These are phyloP conservation scores for Circinella minor DNA, from an alignment of 371 early-diverging fungal species.

Conservation along the genomic window DNA sequence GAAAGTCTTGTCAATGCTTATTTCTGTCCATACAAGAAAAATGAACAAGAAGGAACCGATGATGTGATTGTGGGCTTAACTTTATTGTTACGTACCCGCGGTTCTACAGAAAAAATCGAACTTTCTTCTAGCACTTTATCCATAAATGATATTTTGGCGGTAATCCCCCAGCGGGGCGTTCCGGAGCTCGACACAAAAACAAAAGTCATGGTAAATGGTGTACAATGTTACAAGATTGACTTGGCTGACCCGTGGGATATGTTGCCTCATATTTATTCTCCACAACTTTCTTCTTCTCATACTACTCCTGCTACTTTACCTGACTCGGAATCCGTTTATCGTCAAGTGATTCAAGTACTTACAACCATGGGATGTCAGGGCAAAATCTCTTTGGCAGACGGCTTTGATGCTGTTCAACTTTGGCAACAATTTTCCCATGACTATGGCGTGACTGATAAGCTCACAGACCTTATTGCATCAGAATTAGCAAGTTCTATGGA, in stretches of 20 bases:
- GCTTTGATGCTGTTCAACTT: conserved; percentile 40
- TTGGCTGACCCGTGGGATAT: conserved; percentile 51
- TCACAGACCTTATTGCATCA: conserved; percentile 39
- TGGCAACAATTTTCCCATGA: conserved; percentile 45
- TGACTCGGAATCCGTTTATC: background rate
- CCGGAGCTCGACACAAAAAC: conserved; percentile 32
- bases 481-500: conserved; percentile 47
- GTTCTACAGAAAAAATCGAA: conserved; percentile 1
- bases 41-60: background rate
- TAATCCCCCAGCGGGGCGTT: conserved; percentile 45
- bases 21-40: conserved; percentile 16
- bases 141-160: conserved; percentile 34
- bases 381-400: conserved; percentile 27
- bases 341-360: background rate
- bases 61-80: conserved; percentile 9
- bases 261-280: conserved; percentile 46
- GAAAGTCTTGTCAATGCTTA: conserved; percentile 57
- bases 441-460: conserved; percentile 32
- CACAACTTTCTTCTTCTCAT: background rate
- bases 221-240: conserved; percentile 36
- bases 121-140: conserved; percentile 9
- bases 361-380: background rate
- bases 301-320: conserved; percentile 15
- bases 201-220: conserved; percentile 24
- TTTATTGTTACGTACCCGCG: conserved; percentile 10